Base-by-base conservation (phyloP, 2,329 filamentous ascomycete species). In the Juglanconis oblonga region DNA sequence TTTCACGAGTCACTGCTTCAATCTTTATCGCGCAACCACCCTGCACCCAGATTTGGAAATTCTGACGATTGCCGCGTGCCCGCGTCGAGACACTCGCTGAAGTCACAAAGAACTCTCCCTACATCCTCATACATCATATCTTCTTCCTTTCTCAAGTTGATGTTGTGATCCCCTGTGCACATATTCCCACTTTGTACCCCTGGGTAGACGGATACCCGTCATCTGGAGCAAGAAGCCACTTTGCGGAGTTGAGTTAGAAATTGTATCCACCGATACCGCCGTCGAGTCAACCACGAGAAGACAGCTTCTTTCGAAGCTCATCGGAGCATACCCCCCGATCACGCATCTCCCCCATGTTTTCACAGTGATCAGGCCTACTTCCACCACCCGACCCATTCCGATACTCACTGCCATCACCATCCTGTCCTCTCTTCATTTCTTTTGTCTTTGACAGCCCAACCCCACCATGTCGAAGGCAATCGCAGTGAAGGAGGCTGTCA, bases 401-500 rank as follows among this genome's bases (percentile, higher is more conserved):
- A 13, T 14, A 9, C 24, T 13, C 35, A 31, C 31, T 5, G 11
- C 13, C 5, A 24, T 8, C 44, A 47, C 44, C 7, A 29, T 8
- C 6, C 44, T 5, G 24, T 56, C 44, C 45, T 40, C 1, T 31
- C 40, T n/a, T 10, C 52, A 9, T 36, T 24, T 24, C n/a, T 14
- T 8, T 45, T 38, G n/a, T 48, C 14, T 13, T 29, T 49, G 32
- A 33, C 47, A 53, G 14, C 24, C 52, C 35, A 49, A 45, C 17
- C 42, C 56, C 66, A 73, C 65, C 53, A 79, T 79, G 77, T 70
- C 75, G 59, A 78, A 74, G 66, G 72, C 77, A 59, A 72, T 77
- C 59, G 74, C 76, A 62, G 82, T 89, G 66, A 88, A 84, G 74
- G 87, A 88, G 74, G 81, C 83, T 63, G 86, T 96, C 73, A 96